Base-by-base conservation (phyloP, 495 filamentous ascomycete species). In the Penicilliopsis zonata region DNA sequence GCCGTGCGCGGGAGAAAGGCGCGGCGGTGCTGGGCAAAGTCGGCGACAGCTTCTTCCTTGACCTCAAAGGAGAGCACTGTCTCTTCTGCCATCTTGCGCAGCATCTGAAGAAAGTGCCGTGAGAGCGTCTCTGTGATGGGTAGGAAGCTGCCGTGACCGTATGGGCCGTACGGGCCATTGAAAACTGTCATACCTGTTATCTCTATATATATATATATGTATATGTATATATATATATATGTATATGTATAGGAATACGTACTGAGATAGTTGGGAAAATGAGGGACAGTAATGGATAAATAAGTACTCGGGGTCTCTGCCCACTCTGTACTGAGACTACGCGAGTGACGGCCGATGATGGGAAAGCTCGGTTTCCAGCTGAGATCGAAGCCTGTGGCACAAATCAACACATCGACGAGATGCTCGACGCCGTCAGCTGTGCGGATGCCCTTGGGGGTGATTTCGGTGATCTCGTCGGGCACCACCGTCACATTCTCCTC, bases 261-360 rank as follows among this genome's bases (percentile, higher is more conserved):
- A 61, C 3, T 59, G 35, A 69, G 65, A 41, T 65, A 66, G 28
- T 68, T 68, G 4, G 65, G 65, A 14, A 67, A 42, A 7, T 52
- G 55, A 2, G 52, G 32, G 1, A 65, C 49, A 8, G 63, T 65
- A 40, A 55, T 57, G 5, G 56, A 63, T 57, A 66, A 56, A 27
- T 68, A 68, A 18, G 55, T 13, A 5, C 3, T 5, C 4, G 25
- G 5, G 10, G 5, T 12, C 4, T 27, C 25, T 13, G n/a, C 14
- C 25, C 25, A 27, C 25, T 5, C 4, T 4, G n/a, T 13, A 4
- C 25, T 12, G 4, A 27, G 25, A 12, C 25, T 5, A 5, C 4
- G 5, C 4, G 10, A 9, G 10, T 46, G 41, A 18, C 37, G 36
- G 7, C 69, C 68, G 27, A 45, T 41, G 23, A 61, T 42, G 5